phyloP scores from a whole-genome alignment of 495 filamentous ascomycete species.

The Daldinia caldariorum region DNA sequence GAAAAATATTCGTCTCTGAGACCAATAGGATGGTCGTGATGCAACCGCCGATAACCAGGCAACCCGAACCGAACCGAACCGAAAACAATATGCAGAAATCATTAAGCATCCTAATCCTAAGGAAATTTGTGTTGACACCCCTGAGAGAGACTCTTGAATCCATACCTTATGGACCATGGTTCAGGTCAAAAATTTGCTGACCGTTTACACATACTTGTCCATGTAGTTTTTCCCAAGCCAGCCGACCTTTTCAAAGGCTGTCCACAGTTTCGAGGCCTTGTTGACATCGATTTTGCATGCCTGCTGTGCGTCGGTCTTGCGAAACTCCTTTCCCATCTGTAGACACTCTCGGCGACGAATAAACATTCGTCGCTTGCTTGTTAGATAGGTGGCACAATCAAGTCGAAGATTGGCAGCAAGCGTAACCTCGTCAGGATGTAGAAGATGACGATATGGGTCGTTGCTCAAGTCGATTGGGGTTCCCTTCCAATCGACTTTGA shows the following conservation, averaged over 20 bases:
- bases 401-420: slow-evolving; percentile 85
- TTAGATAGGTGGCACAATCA: slow-evolving; percentile 89
- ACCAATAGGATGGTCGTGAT: slow-evolving; percentile 25
- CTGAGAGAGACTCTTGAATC: slow-evolving; percentile 1
- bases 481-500: slow-evolving; percentile 91
- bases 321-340: slow-evolving; percentile 81
- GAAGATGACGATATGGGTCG: slow-evolving; percentile 79
- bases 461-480: slow-evolving; percentile 79
- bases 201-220: slow-evolving; percentile 56
- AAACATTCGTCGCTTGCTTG: slow-evolving; percentile 95
- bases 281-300: slow-evolving; percentile 99
- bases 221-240: slow-evolving; percentile 80
- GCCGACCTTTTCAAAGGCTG: slow-evolving; percentile 87
- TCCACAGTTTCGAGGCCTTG: slow-evolving; percentile 96
- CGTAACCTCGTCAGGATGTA: slow-evolving; percentile 81
- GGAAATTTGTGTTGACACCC: background rate
- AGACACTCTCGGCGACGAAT: slow-evolving; percentile 75
- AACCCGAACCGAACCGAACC: slow-evolving; percentile 18
- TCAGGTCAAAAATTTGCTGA: background rate
- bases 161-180: slow-evolving; percentile 27
- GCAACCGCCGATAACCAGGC: slow-evolving; percentile 18
- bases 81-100: slow-evolving; percentile 20
- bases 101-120: slow-evolving; percentile 1
- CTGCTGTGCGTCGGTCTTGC: slow-evolving; percentile 97
- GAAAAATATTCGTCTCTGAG: slow-evolving; percentile 28